Base-by-base conservation (phyloP, 208 protist species). In the Leishmania major region DNA sequence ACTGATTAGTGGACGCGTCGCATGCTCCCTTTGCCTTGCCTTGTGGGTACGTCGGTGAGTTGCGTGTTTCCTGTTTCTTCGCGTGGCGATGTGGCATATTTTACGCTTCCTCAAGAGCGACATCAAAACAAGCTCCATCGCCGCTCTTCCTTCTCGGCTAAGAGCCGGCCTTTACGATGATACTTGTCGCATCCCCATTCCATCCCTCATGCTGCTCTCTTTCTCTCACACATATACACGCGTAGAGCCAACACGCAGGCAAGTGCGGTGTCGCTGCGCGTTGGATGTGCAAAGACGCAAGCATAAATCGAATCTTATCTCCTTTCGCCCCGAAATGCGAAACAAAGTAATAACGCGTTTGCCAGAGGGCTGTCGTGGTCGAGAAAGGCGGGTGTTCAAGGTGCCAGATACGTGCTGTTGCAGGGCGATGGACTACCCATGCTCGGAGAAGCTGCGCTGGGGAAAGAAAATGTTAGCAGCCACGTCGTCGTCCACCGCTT, bases 91-190 rank as follows among this genome's bases (percentile, higher is more conserved):
- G 43, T 5, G 47, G 19, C 7, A 43, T n/a, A 70, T 76, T 60
- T 73, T 19, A 37, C 15, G 71, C 17, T 72, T 73, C 67, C 59
- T 74, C 37, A 78, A 64, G 49, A 64, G 2, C 77, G 73, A 1
- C 51, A 55, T 22, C 51, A 4, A 55, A 55, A 15, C 51, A 15
- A 55, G 51, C 51, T 17, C 51, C 51, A 17, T 22, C 13, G 17
- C 51, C 7, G 28, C 28, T 35, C 37, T 71, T 17, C 77, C 80
- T 47, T 45, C 49, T 57, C 37, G 25, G 49, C 62, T 17, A n/a
- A 55, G 73, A 47, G 62, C n/a, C 59, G 19, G 43, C 28, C 22
- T 51, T 37, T 19, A 40, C 57, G 45, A 31, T 59, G 7, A n/a
- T 73, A 19, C 25, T 79, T 19, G 17, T 15, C 60, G 37, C 43